Conservation (phyloP, 371 early-diverging fungal species). For the Mucor velutinosus region DNA sequence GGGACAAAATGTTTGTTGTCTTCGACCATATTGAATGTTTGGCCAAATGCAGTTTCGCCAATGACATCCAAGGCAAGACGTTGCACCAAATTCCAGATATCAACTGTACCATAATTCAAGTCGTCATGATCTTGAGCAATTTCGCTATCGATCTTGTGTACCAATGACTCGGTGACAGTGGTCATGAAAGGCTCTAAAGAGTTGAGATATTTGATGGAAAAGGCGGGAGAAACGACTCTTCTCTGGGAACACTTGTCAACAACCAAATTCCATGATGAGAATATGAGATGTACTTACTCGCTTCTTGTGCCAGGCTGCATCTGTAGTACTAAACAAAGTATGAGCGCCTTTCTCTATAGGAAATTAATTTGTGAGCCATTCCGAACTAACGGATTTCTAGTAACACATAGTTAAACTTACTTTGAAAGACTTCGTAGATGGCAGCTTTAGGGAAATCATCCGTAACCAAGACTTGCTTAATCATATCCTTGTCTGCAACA, state of each 20-base stretch:
- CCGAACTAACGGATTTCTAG: not conserved
- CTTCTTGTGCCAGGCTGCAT: slow-evolving; percentile 33
- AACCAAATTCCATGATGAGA: not conserved
- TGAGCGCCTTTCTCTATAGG: slow-evolving; percentile 6
- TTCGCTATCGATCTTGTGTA: slow-evolving; percentile 21
- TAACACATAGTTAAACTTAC: slow-evolving; percentile 9
- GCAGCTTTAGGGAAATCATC: slow-evolving; percentile 22
- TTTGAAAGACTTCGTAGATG: slow-evolving; percentile 16
- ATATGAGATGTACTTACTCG: slow-evolving; percentile 18
- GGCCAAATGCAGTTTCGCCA: slow-evolving; percentile 54
- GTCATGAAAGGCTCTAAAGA: slow-evolving; percentile 44
- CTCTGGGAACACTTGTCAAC: slow-evolving; percentile 18
- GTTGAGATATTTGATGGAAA: slow-evolving; percentile 43
- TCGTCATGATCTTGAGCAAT: slow-evolving; percentile 14
- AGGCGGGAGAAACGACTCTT: slow-evolving; percentile 50
- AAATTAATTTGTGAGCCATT: not conserved
- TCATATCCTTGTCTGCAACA: slow-evolving; percentile 22
- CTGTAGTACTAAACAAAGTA: slow-evolving; percentile 32
- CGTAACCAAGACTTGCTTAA: slow-evolving; percentile 17
- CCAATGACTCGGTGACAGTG: slow-evolving; percentile 15
- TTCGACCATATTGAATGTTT: slow-evolving; percentile 50
- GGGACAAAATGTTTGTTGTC: slow-evolving; percentile 40
- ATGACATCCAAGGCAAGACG: slow-evolving; percentile 50
- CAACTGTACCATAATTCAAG: slow-evolving; percentile 16
- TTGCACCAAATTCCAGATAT: slow-evolving; percentile 40